Evolutionary conservation across 2,329 filamentous ascomycete species (phyloP).

Genomic region (Beauveria australis): DNA sequence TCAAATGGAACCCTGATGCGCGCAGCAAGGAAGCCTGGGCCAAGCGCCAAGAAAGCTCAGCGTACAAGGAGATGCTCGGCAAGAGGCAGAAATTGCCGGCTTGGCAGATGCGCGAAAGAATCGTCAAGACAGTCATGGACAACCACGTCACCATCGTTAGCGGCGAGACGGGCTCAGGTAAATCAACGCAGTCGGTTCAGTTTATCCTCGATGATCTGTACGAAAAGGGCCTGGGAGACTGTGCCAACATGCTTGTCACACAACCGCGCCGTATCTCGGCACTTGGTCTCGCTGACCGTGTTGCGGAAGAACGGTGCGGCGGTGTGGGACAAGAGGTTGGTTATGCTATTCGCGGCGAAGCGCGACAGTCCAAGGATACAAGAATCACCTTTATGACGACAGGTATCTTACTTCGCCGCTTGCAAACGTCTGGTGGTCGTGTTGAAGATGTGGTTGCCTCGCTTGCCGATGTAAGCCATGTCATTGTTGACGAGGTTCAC

Average conservation of each 20-base stretch:
- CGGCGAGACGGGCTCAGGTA: conserved; percentile 93
- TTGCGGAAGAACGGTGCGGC: conserved; percentile 82
- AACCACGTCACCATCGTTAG: conserved; percentile 94
- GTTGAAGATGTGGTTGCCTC: conserved; percentile 74
- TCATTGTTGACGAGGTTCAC: conserved; percentile 95
- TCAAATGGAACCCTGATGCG: conserved; percentile 55
- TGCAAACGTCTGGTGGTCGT: conserved; percentile 82
- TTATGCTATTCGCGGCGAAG: conserved; percentile 87
- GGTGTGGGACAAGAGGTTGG: conserved; percentile 81
- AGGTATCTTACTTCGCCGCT: conserved; percentile 77
- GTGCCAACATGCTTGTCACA: conserved; percentile 87
- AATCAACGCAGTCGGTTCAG: conserved; percentile 94
- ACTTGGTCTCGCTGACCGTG: conserved; percentile 84
- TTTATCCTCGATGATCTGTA: conserved; percentile 93
- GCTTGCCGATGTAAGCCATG: conserved; percentile 82
- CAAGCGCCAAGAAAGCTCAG: conserved; percentile 53
- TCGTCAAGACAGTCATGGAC: conserved; percentile 65
- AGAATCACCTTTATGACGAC: conserved; percentile 95
- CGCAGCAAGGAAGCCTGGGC: conserved; percentile 62
- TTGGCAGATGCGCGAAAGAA: conserved; percentile 71
- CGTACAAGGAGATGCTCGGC: conserved; percentile 66
- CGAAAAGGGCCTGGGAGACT: conserved; percentile 60
- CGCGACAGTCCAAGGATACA: conserved; percentile 62
- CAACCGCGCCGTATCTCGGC: conserved; percentile 93
- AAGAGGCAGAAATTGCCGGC: conserved; percentile 72